phyloP scores from a whole-genome alignment of 1,284 basidiomycete genomes.

The Ganoderma boninense region DNA sequence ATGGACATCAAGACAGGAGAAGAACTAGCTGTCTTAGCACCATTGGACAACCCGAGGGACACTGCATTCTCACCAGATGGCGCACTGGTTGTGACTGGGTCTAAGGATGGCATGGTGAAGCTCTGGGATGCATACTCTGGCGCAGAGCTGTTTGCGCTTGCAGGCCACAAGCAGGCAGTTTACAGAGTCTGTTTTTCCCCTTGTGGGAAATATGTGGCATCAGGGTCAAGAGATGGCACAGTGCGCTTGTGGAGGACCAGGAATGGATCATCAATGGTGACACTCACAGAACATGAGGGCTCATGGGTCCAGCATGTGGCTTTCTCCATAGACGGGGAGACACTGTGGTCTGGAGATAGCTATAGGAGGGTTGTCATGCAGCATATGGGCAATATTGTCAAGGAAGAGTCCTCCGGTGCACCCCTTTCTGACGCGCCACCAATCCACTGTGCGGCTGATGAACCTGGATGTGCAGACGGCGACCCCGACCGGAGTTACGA shows the following conservation, averaged over 20 bases:
- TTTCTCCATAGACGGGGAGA: background rate
- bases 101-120: slow-evolving; percentile 17
- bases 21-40: slow-evolving; percentile 18
- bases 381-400: background rate
- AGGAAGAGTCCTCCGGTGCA: too few species aligned
- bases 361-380: background rate
- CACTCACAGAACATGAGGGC: background rate
- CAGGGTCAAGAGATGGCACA: background rate
- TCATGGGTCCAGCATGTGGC: background rate
- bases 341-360: background rate
- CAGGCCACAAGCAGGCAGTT: slow-evolving; percentile 23
- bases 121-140: slow-evolving; percentile 32
- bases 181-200: slow-evolving; percentile 34
- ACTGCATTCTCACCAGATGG: slow-evolving; percentile 30
- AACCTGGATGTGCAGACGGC: too few species aligned
- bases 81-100: slow-evolving; percentile 25
- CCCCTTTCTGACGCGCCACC: too few species aligned
- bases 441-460: too few species aligned
- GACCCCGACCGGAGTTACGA: too few species aligned
- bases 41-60: slow-evolving; percentile 3
- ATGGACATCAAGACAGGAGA: too few species aligned
- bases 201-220: slow-evolving; percentile 30
- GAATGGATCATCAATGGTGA: background rate
- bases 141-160: slow-evolving; percentile 23
- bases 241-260: background rate